Conservation (phyloP, 2,329 filamentous ascomycete species). For the Fusarium bactridioides region DNA sequence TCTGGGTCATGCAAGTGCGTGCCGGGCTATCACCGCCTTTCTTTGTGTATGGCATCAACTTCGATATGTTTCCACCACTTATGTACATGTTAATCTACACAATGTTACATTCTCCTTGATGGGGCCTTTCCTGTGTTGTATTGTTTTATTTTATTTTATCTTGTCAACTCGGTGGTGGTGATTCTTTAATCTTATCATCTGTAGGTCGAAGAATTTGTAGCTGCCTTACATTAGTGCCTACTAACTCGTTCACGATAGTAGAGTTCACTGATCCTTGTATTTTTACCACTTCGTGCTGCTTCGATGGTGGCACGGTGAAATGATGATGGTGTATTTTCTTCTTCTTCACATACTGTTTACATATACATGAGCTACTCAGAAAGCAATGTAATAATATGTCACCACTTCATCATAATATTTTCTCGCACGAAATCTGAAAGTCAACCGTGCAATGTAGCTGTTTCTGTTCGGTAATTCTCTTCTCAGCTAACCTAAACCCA, state of each 20-base stretch:
- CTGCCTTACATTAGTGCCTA: background rate
- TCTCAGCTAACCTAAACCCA: background rate
- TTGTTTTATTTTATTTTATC: background rate
- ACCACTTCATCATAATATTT: conserved; percentile 1
- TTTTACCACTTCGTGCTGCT: background rate
- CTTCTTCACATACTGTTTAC: background rate
- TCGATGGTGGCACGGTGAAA: background rate
- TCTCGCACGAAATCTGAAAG: background rate
- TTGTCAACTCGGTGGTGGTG: background rate
- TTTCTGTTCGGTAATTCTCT: background rate
- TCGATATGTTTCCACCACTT: background rate
- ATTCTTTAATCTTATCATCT: background rate
- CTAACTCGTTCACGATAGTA: background rate
- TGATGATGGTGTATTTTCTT: background rate
- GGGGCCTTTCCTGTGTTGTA: background rate
- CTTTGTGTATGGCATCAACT: background rate
- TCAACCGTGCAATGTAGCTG: background rate
- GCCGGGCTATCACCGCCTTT: conserved; percentile 17
- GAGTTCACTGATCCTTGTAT: background rate
- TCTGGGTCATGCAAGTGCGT: conserved; percentile 9
- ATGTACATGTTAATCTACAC: background rate
- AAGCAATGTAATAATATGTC: background rate
- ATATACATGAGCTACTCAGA: background rate
- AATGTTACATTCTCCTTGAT: background rate
- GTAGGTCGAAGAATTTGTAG: background rate